Conservation (phyloP, 371 early-diverging fungal species). For the Saksenaea oblongispora region DNA sequence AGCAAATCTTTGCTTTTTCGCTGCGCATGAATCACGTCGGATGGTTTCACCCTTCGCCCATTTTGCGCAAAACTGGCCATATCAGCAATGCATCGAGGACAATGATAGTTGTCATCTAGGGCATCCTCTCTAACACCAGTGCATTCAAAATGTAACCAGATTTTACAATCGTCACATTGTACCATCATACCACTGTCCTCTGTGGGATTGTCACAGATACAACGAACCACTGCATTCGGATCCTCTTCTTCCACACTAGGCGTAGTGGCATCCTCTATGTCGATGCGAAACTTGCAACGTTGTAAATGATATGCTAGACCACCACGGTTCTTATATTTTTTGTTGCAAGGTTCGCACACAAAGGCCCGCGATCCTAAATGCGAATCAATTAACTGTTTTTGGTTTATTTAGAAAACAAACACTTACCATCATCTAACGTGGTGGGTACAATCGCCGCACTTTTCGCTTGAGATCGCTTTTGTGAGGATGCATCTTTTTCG, state of each 20-base stretch:
- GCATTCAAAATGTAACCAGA: constrained; percentile 52
- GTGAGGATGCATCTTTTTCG: background rate
- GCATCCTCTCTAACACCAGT: constrained; percentile 37
- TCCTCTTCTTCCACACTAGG: constrained; percentile 31
- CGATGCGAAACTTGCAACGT: constrained; percentile 31
- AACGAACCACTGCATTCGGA: constrained; percentile 25
- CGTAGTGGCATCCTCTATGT: constrained; percentile 13
- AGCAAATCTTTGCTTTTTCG: constrained; percentile 12
- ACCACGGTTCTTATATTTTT: constrained; percentile 46
- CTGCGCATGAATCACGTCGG: background rate
- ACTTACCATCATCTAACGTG: constrained; percentile 34
- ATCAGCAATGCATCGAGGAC: constrained; percentile 24
- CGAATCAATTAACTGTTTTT: background rate
- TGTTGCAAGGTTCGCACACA: constrained; percentile 49
- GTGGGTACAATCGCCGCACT: constrained; percentile 7
- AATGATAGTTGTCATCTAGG: constrained; percentile 22
- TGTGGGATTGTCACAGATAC: constrained; percentile 41
- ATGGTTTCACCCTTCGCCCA: background rate
- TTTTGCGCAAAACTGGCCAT: background rate
- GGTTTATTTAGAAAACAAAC: background rate
- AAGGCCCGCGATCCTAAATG: constrained; percentile 19
- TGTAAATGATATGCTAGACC: constrained; percentile 47
- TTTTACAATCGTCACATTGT: constrained; percentile 53
- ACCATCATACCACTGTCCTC: constrained; percentile 46
- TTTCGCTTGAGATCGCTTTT: background rate